Evolutionary conservation across 2,329 filamentous ascomycete genomes (phyloP).

Genomic region (Pleomassaria siparia): DNA sequence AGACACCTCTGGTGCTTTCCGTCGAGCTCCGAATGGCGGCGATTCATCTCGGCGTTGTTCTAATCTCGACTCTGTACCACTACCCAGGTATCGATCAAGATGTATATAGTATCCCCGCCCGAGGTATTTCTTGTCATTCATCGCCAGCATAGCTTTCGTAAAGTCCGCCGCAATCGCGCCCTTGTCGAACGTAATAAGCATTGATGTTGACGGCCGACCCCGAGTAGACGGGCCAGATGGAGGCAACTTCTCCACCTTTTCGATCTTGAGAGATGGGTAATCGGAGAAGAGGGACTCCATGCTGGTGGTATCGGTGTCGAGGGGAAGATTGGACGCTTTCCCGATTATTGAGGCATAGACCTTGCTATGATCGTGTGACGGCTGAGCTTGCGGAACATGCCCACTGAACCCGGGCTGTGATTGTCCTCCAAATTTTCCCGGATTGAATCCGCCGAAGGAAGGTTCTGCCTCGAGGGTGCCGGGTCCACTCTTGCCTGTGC

Average conservation of each 20-base stretch:
- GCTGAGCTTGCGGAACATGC: not conserved
- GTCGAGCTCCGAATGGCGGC: slow-evolving; percentile 34
- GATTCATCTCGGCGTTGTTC: slow-evolving; percentile 3
- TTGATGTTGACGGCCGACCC: slow-evolving; percentile 26
- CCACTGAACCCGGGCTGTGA: not conserved
- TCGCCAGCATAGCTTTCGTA: slow-evolving; percentile 32
- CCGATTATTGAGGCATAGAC: slow-evolving; percentile 32
- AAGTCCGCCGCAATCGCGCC: slow-evolving; percentile 29
- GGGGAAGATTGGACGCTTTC: slow-evolving; percentile 33
- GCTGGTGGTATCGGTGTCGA: slow-evolving; percentile 21
- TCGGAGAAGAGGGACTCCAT: slow-evolving; percentile 34
- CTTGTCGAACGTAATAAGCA: slow-evolving; percentile 38
- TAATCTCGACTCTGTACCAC: not conserved
- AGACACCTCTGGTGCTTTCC: slow-evolving; percentile 26
- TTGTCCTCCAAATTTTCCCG: not conserved
- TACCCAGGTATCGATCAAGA: slow-evolving; percentile 34
- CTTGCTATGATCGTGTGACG: not conserved
- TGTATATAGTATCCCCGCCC: slow-evolving; percentile 38
- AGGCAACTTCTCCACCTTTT: slow-evolving; percentile 31
- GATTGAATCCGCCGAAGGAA: not conserved
- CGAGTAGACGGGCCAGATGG: slow-evolving; percentile 18
- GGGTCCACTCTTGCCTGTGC: slow-evolving; percentile 36
- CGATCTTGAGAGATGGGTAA: slow-evolving; percentile 35
- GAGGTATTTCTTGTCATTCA: slow-evolving; percentile 39
- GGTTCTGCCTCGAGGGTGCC: slow-evolving; percentile 27